Base-by-base conservation (phyloP, 75 land plant species). In the Selaginella tamariscina region DNA sequence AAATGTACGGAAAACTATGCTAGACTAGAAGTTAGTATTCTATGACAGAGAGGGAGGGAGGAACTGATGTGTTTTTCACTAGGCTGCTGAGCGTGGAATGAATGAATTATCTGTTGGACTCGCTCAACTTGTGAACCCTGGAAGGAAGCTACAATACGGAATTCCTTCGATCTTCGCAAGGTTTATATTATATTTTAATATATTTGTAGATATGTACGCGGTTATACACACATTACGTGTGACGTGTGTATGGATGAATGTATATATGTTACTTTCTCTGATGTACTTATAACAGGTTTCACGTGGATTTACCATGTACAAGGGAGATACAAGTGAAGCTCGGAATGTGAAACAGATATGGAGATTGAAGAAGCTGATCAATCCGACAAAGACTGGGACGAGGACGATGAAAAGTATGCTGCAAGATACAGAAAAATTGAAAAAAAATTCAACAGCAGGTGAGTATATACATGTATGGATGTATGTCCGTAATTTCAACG, bases 101-200 rank as follows among this genome's bases (percentile, higher is more conserved):
- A 56, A 70, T 9, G 71, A 70, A 32, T 64, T 70, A 29, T 70
- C 71, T 9, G 39, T 21, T 8, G 62, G 62, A 39, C 49, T 39
- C 5, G 49, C 49, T 5, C 49, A 39, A 15, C 49, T 39, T 39
- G 49, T 39, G 15, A 5, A 39, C 21, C 2, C 62, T n/a, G 62
- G 27, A 8, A 59, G 62, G 26, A 21, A 59, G 26, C n/a, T 9
- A n/a, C 62, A 23, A 8, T 59, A 27, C n/a, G 26, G 26, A 8
- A 59, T 59, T 8, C 62, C 62, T 59, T 59, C 62, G 27, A 59
- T 59, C 26, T 59, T 21, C 23, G 62, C 24, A 59, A 59, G 62
- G 62, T 59, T 11, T 11, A 49, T 49, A 49, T 49, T 49, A 20
- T 11, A 11, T 49, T 49, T 11, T 11, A 11, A 49, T 49, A n/a